Conservation (phyloP, 192 early-diverging fungal genomes). For the Podochytrium sp. region DNA sequence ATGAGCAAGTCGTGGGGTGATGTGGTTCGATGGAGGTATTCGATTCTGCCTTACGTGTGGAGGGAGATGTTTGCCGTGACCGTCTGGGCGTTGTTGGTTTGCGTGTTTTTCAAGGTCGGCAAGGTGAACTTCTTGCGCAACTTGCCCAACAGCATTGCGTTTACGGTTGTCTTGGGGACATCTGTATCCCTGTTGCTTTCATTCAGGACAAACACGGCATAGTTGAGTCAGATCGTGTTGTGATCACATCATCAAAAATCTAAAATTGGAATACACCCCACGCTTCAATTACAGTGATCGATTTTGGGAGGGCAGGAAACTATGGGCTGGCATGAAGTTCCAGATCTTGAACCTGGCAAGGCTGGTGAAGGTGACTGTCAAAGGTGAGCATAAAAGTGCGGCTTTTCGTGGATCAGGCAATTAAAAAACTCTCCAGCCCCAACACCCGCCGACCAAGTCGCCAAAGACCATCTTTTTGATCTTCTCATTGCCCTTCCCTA, state of each 20-base stretch:
- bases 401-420: too few species aligned
- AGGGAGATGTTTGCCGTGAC: neutral
- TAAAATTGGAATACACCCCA: too few species aligned
- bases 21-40: neutral
- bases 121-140: constrained; percentile 11
- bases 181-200: neutral
- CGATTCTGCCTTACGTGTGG: constrained; percentile 6
- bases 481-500: neutral
- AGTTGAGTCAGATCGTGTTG: neutral
- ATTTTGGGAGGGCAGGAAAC: constrained; percentile 82
- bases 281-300: constrained; percentile 59
- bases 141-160: constrained; percentile 25
- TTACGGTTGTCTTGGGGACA: neutral
- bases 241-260: constrained; percentile 51
- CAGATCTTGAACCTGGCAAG: constrained; percentile 79
- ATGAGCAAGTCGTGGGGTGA: constrained; percentile 2
- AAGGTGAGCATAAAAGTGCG: too few species aligned
- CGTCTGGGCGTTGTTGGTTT: neutral
- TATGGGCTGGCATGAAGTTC: constrained; percentile 75
- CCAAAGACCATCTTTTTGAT: neutral
- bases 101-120: constrained; percentile 7
- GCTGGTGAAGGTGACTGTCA: constrained; percentile 62
- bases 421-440: too few species aligned
- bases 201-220: neutral
- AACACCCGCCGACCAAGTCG: neutral